Conservation (phyloP, 208 protist genomes). For the Porcisia hertigi region DNA sequence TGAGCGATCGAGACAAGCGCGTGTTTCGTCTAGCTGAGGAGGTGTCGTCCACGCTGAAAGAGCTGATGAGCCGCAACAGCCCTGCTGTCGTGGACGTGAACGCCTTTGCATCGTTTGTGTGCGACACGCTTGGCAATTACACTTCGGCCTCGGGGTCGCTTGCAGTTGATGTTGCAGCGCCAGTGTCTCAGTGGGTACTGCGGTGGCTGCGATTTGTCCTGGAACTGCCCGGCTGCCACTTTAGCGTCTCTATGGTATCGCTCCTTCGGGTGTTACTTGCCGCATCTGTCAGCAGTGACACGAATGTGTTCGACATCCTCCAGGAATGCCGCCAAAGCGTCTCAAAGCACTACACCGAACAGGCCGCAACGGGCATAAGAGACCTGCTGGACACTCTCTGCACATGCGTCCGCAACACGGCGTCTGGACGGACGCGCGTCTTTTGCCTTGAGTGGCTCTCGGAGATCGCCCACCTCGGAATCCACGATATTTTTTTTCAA, state of each 20-base stretch:
- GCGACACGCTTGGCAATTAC: conserved; percentile 39
- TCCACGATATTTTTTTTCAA: conserved; percentile 22
- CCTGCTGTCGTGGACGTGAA: conserved; percentile 34
- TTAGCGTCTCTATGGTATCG: conserved; percentile 40
- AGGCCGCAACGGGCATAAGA: conserved; percentile 16
- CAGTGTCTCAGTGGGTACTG: conserved; percentile 54
- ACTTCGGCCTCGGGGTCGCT: conserved; percentile 13
- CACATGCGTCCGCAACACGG: conserved; percentile 11
- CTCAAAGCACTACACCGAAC: conserved; percentile 12
- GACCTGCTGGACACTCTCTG: conserved; percentile 25
- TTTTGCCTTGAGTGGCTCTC: conserved; percentile 39
- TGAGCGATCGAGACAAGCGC: conserved; percentile 63
- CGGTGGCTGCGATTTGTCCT: conserved; percentile 63
- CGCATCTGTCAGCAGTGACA: conserved; percentile 34
- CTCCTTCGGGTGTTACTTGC: conserved; percentile 49
- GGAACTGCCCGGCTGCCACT: conserved; percentile 49
- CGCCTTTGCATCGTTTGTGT: conserved; percentile 38
- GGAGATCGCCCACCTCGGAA: conserved; percentile 24
- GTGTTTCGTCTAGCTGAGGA: conserved; percentile 59
- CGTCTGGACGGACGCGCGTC: conserved; percentile 24
- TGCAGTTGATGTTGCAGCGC: conserved; percentile 16
- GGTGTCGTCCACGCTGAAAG: conserved; percentile 57
- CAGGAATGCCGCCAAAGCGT: conserved; percentile 24
- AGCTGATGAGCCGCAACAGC: conserved; percentile 46
- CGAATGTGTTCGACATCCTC: conserved; percentile 31